Evolutionary conservation across 1,284 basidiomycete genomes (phyloP), one percentile per base, ranked within the genome.

Genomic region (Rhodotorula sp.): DNA sequence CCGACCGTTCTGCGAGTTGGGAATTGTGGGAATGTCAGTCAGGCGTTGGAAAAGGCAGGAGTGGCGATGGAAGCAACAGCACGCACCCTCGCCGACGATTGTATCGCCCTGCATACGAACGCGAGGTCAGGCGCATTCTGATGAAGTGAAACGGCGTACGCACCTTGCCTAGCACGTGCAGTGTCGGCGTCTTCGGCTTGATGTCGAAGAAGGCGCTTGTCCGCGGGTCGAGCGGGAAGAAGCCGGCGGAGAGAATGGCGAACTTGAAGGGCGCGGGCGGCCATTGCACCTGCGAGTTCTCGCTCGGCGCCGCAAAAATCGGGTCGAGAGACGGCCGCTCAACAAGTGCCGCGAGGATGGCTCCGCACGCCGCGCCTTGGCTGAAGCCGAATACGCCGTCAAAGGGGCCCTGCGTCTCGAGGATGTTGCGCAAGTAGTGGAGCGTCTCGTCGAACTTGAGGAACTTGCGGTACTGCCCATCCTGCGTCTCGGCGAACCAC

Each of bases 151-250:
- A 22, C 7, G 29, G 19, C 32, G 17, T 19, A 34, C 53, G 17
- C 32, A 54, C 53, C n/a, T n/a, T 44, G 9, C 94, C 93, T 12
- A 93, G 83, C 27, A 96, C 84, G 80, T 94, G 91, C 32, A 97
- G 83, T 0, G 91, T 92, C 8, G 88, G 90, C 1, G 93, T 78
- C 69, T 36, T 71, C 59, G 27, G 80, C 67, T 39, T 71, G 60
- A 1, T 81, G 80, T 34, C 81, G 68, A 80, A 84, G 82, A 29
- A 82, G 78, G 53, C 82, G 66, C 86, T 84, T 74, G 84, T 82
- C 36, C 87, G 78, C 34, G 85, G 81, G 71, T 87, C 87, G 1
- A 78, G 79, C 13, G 88, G 83, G 69, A 84, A 84, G 82, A 91
- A 91, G 0, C 91, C 90, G 2, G 90, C 87, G 0, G 88, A 85